Base-by-base conservation (phyloP, 2,329 filamentous ascomycete species). In the Exophiala viscosa region DNA sequence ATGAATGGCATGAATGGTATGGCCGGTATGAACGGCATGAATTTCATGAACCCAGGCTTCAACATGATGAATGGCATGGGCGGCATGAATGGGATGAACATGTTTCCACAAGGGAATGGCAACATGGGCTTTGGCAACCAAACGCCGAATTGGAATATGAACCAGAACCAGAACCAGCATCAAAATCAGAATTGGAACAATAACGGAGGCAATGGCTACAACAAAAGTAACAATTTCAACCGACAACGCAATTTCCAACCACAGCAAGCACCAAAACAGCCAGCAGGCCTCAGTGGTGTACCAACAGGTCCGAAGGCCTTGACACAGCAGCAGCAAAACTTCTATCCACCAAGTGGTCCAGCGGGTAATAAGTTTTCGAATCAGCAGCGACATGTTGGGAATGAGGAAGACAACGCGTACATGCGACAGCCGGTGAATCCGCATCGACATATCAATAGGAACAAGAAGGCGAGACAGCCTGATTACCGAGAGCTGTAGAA, bases 381-480 rank as follows among this genome's bases (percentile, higher is more conserved):
- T 60, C 81, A 84, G 63, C 80, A 83, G 63, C 72, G 77, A 49
- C 78, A 74, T 18, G 66, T 73, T 33, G 78, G 79, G 2, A 84
- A 80, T 53, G 83, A 83, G 59, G 89, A 95, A 50, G 90, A 95
- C 52, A 89, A 90, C 55, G 88, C 93, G 5, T 99, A 99, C 72
- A 95, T 97, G 69, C 83, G 93, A 52, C 92, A 96, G 69, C 93
- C 93, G 0, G 88, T 97, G 57, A 99, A 99, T 67, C 92, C 91
- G 2, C 88, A 96, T 67, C 83, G 93, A 45, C 88, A 93, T 67
- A 86, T 91, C 69, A 89, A 90, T 65, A 82, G 87, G 64, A 85
- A 90, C 64, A 83, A 86, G 60, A 54, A 50, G 35, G 83, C 88
- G 49, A 81, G 93, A 50, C 91, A 91, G 9, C 93, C 89, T 67